phyloP scores from a whole-genome alignment of 305 asterid species.

The Lippia alba region DNA sequence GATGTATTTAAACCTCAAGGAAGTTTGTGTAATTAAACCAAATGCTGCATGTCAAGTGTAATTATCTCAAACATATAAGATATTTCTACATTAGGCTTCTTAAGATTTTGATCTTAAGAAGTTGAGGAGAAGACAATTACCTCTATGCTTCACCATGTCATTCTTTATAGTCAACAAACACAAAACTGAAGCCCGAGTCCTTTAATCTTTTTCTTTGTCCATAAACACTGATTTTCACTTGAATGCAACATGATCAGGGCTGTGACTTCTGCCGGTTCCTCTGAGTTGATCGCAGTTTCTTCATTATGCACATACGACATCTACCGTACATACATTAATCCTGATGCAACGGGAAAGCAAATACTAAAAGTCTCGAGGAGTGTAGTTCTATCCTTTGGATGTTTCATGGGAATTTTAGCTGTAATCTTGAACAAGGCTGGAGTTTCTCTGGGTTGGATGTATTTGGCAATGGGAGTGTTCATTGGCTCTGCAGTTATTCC shows the following conservation, averaged over 20 bases:
- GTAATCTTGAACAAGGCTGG: slow-evolving; percentile 83
- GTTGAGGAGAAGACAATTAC: not conserved
- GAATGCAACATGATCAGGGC: slow-evolving; percentile 60
- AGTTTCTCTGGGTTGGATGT: slow-evolving; percentile 95
- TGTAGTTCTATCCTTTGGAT: slow-evolving; percentile 67
- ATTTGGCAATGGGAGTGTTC: slow-evolving; percentile 87
- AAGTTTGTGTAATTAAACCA: too few species aligned
- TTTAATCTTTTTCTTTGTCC: not conserved
- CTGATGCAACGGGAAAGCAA: slow-evolving; percentile 75
- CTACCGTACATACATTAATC: slow-evolving; percentile 83
- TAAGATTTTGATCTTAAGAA: not conserved
- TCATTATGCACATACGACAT: slow-evolving; percentile 89
- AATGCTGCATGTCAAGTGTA: too few species aligned
- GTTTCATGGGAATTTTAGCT: slow-evolving; percentile 87
- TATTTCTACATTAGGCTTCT: too few species aligned
- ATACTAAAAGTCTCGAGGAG: slow-evolving; percentile 75
- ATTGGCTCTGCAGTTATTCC: slow-evolving; percentile 91
- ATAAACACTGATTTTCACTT: not conserved
- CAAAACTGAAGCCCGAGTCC: not conserved
- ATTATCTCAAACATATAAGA: too few species aligned
- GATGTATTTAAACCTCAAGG: too few species aligned
- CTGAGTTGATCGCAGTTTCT: slow-evolving; percentile 89
- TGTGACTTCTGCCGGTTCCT: slow-evolving; percentile 94
- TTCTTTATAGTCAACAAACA: not conserved
- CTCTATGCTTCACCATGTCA: not conserved